Conservation (phyloP, 768 basidiomycete species). For the Leccinum disarticulatum region DNA sequence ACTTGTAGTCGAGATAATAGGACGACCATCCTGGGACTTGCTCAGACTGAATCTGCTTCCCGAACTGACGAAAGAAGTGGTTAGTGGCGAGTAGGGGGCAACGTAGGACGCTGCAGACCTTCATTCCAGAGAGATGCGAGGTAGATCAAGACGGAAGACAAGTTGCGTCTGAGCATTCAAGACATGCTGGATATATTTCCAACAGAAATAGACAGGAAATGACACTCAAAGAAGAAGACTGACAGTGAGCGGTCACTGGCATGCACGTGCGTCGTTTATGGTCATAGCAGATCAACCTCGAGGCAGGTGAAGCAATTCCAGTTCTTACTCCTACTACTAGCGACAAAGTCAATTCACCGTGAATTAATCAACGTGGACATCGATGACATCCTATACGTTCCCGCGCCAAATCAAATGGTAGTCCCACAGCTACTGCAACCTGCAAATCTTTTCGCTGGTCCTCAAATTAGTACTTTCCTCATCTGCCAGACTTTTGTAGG, state of each 20-base stretch:
- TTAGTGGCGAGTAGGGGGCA: background rate
- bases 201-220: slow-evolving; percentile 10
- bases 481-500: slow-evolving; percentile 77
- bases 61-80: slow-evolving; percentile 67
- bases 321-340: background rate
- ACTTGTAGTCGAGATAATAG: slow-evolving; percentile 98
- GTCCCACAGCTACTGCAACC: slow-evolving; percentile 3
- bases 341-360: background rate
- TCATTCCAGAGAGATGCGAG: slow-evolving; percentile 28
- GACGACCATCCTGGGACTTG: slow-evolving; percentile 96
- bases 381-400: slow-evolving; percentile 6
- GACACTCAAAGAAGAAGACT: slow-evolving; percentile 15
- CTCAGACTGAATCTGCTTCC: slow-evolving; percentile 94
- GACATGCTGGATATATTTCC: slow-evolving; percentile 26
- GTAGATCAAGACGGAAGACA: slow-evolving; percentile 6
- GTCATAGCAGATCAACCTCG: background rate
- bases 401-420: slow-evolving; percentile 8
- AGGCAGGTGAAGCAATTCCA: background rate
- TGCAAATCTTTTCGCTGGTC: background rate
- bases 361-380: slow-evolving; percentile 6
- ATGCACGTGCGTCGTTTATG: slow-evolving; percentile 27
- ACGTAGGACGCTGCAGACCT: slow-evolving; percentile 22
- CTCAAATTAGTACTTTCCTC: slow-evolving; percentile 79
- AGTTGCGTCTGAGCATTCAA: slow-evolving; percentile 19
- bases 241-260: background rate